Evolutionary conservation across 1,139 yeast species (phyloP).

Genomic region (Sugiyamaella neomexicana): DNA sequence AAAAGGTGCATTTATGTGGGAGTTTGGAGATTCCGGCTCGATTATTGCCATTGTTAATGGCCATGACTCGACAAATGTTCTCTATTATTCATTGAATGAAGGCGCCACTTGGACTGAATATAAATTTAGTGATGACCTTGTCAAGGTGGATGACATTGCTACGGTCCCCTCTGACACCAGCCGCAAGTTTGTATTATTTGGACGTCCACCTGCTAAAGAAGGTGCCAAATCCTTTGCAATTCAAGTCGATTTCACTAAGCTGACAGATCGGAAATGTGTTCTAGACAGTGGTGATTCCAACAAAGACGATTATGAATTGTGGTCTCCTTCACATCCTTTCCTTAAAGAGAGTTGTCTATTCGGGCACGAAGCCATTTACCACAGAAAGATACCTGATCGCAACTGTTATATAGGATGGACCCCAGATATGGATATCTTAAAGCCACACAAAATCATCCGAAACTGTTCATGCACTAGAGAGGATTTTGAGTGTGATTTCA

Average conservation of each 20-base stretch:
- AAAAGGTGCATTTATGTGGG: conserved; percentile 85
- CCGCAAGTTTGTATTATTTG: conserved; percentile 63
- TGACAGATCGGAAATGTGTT: conserved; percentile 66
- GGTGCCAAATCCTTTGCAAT: conserved; percentile 49
- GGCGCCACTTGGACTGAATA: conserved; percentile 76
- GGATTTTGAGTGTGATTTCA: conserved; percentile 94
- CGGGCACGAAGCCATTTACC: conserved; percentile 81
- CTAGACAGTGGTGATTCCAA: conserved; percentile 60
- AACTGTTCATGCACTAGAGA: conserved; percentile 84
- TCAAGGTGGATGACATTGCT: conserved; percentile 68
- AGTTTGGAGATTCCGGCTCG: conserved; percentile 93
- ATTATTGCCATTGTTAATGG: conserved; percentile 70
- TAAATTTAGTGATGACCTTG: conserved; percentile 58
- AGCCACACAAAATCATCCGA: conserved; percentile 57
- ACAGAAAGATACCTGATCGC: conserved; percentile 64
- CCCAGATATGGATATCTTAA: conserved; percentile 41
- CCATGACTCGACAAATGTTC: conserved; percentile 54
- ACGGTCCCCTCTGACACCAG: conserved; percentile 92
- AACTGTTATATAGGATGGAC: conserved; percentile 75
- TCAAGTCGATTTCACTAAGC: conserved; percentile 69
- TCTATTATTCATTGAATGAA: conserved; percentile 72
- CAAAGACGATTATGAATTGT: conserved; percentile 74
- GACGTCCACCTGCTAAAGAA: conserved; percentile 43
- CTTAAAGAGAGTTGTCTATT: conserved; percentile 67
- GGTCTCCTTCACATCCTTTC: conserved; percentile 75